Conservation (phyloP, 108 stramenopile species). For the Stephanodiscus minutulus region DNA sequence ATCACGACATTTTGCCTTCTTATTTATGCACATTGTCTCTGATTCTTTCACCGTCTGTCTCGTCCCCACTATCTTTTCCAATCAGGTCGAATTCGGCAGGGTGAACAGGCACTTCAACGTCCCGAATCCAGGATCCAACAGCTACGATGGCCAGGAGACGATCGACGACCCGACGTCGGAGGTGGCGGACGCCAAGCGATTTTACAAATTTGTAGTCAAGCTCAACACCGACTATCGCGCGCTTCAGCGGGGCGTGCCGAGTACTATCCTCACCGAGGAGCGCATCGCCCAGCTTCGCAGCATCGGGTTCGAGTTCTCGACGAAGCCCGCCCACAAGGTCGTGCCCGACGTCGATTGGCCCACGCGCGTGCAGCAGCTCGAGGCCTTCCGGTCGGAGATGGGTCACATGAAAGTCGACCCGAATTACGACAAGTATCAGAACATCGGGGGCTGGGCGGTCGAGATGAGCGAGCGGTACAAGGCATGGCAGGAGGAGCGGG, state of each 20-base stretch:
- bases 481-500: slow-evolving; percentile 11
- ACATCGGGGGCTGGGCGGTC: slow-evolving; percentile 7
- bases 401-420: slow-evolving; percentile 11
- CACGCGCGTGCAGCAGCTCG: slow-evolving; percentile 15
- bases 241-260: slow-evolving; percentile 11
- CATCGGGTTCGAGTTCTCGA: slow-evolving; percentile 26
- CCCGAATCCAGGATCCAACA: slow-evolving; percentile 13
- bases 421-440: slow-evolving; percentile 13
- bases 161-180: slow-evolving; percentile 15
- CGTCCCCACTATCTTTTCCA: not conserved
- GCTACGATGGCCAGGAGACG: not conserved
- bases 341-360: slow-evolving; percentile 11
- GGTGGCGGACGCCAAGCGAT: slow-evolving; percentile 21
- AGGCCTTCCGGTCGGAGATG: slow-evolving; percentile 17
- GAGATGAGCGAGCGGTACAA: slow-evolving; percentile 17
- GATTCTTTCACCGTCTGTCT: not conserved
- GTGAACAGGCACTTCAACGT: slow-evolving; percentile 34
- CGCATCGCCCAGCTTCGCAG: slow-evolving; percentile 16
- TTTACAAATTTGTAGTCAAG: slow-evolving; percentile 22
- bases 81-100: slow-evolving; percentile 20
- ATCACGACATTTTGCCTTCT: not conserved
- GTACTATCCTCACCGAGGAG: slow-evolving; percentile 20
- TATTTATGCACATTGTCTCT: not conserved
- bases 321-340: slow-evolving; percentile 5
- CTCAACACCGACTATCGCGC: slow-evolving; percentile 20